Evolutionary conservation across 73 alveolate species (phyloP).

Genomic region (Paramecium pentaurelia): DNA sequence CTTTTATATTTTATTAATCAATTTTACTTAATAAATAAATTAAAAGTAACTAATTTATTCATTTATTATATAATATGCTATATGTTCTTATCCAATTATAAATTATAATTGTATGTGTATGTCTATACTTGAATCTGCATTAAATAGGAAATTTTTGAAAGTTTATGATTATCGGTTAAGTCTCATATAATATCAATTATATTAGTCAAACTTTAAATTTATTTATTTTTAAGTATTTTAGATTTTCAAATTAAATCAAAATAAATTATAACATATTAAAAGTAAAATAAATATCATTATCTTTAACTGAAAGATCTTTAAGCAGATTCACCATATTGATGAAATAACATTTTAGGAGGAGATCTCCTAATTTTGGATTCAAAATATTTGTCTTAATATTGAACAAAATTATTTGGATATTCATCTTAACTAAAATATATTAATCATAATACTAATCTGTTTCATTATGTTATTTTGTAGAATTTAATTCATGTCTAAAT

Average conservation of each 20-base stretch:
- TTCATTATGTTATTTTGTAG: not conserved
- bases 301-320: not conserved
- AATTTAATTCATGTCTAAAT: not conserved
- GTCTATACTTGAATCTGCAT: conserved; percentile 83
- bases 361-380: not conserved
- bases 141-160: conserved; percentile 36
- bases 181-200: not conserved
- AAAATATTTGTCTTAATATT: not conserved
- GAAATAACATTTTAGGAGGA: not conserved
- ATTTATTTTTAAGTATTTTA: too few species aligned
- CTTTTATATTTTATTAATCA: not conserved
- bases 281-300: not conserved
- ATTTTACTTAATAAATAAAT: conserved; percentile 72
- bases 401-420: not conserved
- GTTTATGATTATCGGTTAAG: conserved; percentile 51
- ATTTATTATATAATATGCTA: conserved; percentile 70
- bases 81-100: conserved; percentile 84
- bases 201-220: not conserved
- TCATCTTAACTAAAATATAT: not conserved
- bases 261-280: not conserved
- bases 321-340: not conserved
- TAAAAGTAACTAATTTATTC: conserved; percentile 93
- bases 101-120: conserved; percentile 82
- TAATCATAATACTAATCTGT: not conserved
- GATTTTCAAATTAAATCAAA: not conserved